Percentiles rank a stretch among this genome's conserved stretches.
phyloP scores from a whole-genome alignment of 1,284 basidiomycete genomes.

The Malassezia slooffiae region DNA sequence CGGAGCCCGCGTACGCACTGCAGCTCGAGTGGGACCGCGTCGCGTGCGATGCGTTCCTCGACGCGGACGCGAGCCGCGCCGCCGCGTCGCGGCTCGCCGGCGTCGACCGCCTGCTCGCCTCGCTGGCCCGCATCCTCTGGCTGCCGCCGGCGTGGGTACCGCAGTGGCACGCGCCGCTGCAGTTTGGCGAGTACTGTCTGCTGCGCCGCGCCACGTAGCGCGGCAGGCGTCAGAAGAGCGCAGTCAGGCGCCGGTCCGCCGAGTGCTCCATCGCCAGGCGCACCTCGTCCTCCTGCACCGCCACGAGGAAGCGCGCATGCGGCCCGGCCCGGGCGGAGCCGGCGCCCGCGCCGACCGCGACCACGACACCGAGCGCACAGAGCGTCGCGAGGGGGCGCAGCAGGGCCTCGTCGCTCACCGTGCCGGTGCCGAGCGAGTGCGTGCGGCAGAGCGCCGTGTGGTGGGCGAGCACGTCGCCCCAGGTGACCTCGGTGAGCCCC shows the following conservation, averaged over 20 bases:
- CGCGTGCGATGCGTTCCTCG: slow-evolving; percentile 32
- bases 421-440: slow-evolving; percentile 12
- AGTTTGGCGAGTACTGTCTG: slow-evolving; percentile 35
- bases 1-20: slow-evolving; percentile 25
- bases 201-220: slow-evolving; percentile 4
- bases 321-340: slow-evolving; percentile 29
- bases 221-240: not conserved
- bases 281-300: slow-evolving; percentile 38
- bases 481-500: slow-evolving; percentile 75
- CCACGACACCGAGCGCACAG: slow-evolving; percentile 27
- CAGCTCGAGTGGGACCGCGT: slow-evolving; percentile 24
- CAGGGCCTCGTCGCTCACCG: slow-evolving; percentile 4
- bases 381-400: slow-evolving; percentile 25
- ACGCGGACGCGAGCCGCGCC: slow-evolving; percentile 23
- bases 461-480: slow-evolving; percentile 57
- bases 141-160: slow-evolving; percentile 15
- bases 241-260: slow-evolving; percentile 13
- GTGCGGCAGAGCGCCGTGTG: slow-evolving; percentile 27
- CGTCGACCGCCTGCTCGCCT: slow-evolving; percentile 9
- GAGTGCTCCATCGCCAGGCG: slow-evolving; percentile 30
- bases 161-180: slow-evolving; percentile 6
- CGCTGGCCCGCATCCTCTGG: slow-evolving; percentile 30
- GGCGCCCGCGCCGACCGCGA: slow-evolving; percentile 35
- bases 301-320: slow-evolving; percentile 29
- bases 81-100: slow-evolving; percentile 8